Percentiles rank a stretch among this genome's conserved stretches.
These are phyloP conservation scores for Verticillium nubilum DNA, from an alignment of 2,329 filamentous ascomycete genomes.

Conservation along the genomic window DNA sequence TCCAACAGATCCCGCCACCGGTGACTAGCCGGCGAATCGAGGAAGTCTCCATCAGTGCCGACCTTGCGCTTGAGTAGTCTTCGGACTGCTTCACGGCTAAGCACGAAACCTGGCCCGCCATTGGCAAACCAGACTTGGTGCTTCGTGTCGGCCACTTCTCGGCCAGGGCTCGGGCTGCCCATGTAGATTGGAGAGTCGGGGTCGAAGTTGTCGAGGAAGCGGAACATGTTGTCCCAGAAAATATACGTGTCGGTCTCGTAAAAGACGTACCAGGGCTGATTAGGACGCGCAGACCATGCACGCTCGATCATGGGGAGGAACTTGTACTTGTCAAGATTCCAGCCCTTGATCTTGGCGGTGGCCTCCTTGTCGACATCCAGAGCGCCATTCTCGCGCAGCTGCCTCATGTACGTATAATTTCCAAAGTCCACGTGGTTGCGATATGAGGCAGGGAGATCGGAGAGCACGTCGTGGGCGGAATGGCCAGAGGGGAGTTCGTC, in stretches of 20 bases:
- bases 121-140: conserved; percentile 40
- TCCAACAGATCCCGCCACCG: conserved; percentile 34
- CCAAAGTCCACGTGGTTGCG: conserved; percentile 20
- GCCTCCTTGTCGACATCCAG: conserved; percentile 22
- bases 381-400: conserved; percentile 25
- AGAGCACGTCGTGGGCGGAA: conserved; percentile 37
- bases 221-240: conserved; percentile 35
- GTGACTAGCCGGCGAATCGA: conserved; percentile 29
- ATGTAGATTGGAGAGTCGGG: conserved; percentile 38
- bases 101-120: conserved; percentile 40
- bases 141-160: conserved; percentile 20
- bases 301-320: conserved; percentile 50
- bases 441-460: conserved; percentile 35
- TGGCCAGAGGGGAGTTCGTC: conserved; percentile 32
- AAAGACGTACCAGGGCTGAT: conserved; percentile 51
- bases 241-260: conserved; percentile 50
- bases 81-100: conserved; percentile 38
- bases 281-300: conserved; percentile 38
- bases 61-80: conserved; percentile 27
- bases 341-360: conserved; percentile 32
- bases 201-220: conserved; percentile 42
- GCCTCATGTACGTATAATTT: conserved; percentile 33
- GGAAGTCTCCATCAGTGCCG: conserved; percentile 27
- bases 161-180: conserved; percentile 40
- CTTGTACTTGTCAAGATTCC: conserved; percentile 52